These are phyloP conservation scores for Chaetomium fimeti DNA, from an alignment of 495 filamentous ascomycete species.

Conservation along the genomic window DNA sequence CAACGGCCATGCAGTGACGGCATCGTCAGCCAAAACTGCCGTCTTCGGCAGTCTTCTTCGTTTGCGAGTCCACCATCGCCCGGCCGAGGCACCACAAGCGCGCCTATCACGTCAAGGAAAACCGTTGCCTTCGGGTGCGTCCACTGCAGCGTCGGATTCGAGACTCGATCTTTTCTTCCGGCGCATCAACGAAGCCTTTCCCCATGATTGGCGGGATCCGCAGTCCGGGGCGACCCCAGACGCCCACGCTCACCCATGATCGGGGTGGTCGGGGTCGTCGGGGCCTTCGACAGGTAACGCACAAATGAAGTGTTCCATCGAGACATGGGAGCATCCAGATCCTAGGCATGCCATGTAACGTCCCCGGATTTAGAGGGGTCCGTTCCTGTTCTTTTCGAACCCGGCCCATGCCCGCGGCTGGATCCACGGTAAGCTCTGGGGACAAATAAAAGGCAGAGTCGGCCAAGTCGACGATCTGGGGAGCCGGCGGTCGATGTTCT, in stretches of 20 bases:
- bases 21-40: slow-evolving; percentile 21
- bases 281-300: background rate
- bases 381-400: background rate
- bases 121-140: background rate
- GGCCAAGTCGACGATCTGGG: background rate
- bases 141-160: background rate
- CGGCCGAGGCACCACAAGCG: slow-evolving; percentile 17
- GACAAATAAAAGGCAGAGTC: slow-evolving; percentile 3
- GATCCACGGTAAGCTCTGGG: background rate
- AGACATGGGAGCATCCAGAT: background rate
- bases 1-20: slow-evolving; percentile 6
- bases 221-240: background rate
- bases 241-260: background rate
- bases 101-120: slow-evolving; percentile 18
- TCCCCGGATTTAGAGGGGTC: background rate
- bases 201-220: slow-evolving; percentile 24
- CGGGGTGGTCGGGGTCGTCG: too few species aligned
- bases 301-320: slow-evolving; percentile 3
- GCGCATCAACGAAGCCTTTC: background rate
- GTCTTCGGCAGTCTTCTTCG: slow-evolving; percentile 10
- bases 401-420: background rate
- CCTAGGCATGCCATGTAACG: slow-evolving; percentile 12
- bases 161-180: background rate
- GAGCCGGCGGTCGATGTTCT: background rate
- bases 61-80: slow-evolving; percentile 8